These are phyloP conservation scores for Plicaturopsis crispa DNA, from an alignment of 768 basidiomycete genomes.

Conservation along the genomic window DNA sequence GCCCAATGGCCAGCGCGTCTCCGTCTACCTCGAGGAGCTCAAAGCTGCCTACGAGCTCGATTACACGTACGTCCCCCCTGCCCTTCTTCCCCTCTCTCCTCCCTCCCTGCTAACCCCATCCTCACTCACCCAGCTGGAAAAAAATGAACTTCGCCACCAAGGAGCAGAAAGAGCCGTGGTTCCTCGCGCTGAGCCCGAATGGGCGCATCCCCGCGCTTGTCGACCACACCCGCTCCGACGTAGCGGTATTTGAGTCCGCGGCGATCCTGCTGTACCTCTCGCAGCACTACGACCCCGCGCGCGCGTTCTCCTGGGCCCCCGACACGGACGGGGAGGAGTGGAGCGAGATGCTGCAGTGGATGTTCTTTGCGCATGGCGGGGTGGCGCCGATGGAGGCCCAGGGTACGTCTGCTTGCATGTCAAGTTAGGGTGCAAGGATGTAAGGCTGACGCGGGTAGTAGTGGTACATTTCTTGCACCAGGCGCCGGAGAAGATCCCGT, in stretches of 20 bases:
- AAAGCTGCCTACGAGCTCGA: constrained; percentile 44
- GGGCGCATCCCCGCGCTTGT: constrained; percentile 58
- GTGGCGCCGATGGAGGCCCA: constrained; percentile 89
- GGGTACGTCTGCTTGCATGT: constrained; percentile 13
- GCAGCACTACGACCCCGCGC: constrained; percentile 75
- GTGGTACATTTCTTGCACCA: constrained; percentile 65
- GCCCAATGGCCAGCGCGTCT: constrained; percentile 48
- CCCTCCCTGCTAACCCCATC: background rate
- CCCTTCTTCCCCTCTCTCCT: background rate
- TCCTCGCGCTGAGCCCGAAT: constrained; percentile 66
- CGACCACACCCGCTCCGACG: constrained; percentile 54
- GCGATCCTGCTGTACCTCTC: constrained; percentile 81
- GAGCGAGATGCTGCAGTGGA: constrained; percentile 77
- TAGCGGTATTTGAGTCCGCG: constrained; percentile 67
- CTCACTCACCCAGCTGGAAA: constrained; percentile 28
- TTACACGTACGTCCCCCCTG: constrained; percentile 35
- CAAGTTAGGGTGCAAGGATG: background rate
- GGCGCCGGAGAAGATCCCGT: constrained; percentile 63
- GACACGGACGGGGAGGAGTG: constrained; percentile 46
- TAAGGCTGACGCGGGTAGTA: constrained; percentile 12
- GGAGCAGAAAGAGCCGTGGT: constrained; percentile 80
- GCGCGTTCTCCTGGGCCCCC: constrained; percentile 59
- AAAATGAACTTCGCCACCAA: constrained; percentile 54
- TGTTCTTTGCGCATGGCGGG: constrained; percentile 83
- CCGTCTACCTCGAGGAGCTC: constrained; percentile 59